These are phyloP conservation scores for Dysphania ambrosioides DNA, from an alignment of 148 eudicot genomes.

Conservation along the genomic window DNA sequence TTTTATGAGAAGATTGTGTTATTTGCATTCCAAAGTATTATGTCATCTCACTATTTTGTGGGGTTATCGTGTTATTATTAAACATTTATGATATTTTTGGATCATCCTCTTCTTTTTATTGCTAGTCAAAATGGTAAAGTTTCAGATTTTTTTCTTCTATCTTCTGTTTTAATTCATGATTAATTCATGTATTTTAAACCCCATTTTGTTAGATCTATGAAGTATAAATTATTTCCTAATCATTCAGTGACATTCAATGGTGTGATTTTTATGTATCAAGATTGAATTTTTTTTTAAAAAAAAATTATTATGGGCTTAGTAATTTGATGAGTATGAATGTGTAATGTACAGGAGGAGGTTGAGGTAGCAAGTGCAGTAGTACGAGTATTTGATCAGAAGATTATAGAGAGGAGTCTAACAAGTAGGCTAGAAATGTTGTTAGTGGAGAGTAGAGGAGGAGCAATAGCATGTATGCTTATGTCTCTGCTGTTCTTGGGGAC, in stretches of 20 bases:
- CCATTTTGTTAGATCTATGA: not conserved
- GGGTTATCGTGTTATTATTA: not conserved
- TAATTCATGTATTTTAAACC: not conserved
- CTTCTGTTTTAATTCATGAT: not conserved
- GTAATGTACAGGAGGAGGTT: slow-evolving; percentile 19
- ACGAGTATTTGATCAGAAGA: not conserved
- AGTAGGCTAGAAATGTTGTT: slow-evolving; percentile 25
- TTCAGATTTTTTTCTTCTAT: not conserved
- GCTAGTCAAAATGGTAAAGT: not conserved
- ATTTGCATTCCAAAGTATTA: not conserved
- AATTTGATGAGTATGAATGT: not conserved
- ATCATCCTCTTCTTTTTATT: not conserved
- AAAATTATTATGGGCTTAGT: not conserved
- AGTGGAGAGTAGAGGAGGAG: slow-evolving; percentile 37
- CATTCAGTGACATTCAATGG: no score
- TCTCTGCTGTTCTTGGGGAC: slow-evolving; percentile 54
- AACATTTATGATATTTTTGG: no score
- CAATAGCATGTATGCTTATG: slow-evolving; percentile 36
- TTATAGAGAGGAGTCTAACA: not conserved
- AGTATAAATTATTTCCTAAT: not conserved
- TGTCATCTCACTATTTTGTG: not conserved
- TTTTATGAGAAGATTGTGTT: not conserved
- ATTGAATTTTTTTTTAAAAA: not conserved
- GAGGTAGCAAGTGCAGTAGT: slow-evolving; percentile 1
- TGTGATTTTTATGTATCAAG: not conserved